Conservation (phyloP, 1,284 basidiomycete genomes). For the Rhodotorula sp. region DNA sequence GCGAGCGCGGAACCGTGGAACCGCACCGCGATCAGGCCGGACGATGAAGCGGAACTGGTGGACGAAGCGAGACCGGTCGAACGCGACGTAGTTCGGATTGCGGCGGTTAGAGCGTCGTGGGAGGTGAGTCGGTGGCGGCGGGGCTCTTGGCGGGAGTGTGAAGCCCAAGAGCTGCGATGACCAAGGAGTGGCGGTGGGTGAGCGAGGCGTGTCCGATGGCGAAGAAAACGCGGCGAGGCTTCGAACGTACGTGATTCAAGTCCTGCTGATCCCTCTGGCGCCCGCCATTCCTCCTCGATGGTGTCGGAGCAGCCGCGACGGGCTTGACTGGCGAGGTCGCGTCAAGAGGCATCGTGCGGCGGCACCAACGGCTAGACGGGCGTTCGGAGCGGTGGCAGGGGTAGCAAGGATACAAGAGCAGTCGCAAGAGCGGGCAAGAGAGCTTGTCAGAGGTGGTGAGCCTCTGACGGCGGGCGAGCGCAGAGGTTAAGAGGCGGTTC, state of each 20-base stretch:
- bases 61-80: slow-evolving; percentile 59
- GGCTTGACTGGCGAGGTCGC: neutral
- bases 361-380: neutral
- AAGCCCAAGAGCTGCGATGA: slow-evolving; percentile 42
- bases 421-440: neutral
- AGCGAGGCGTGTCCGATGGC: neutral
- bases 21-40: slow-evolving; percentile 60
- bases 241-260: slow-evolving; percentile 15
- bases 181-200: neutral
- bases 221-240: neutral
- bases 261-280: slow-evolving; percentile 19
- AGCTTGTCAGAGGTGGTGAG: neutral
- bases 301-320: neutral
- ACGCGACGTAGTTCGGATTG: slow-evolving; percentile 3
- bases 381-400: neutral
- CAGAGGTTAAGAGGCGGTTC: neutral
- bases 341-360: slow-evolving; percentile 2
- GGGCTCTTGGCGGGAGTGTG: slow-evolving; percentile 39
- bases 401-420: neutral
- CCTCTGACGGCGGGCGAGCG: slow-evolving; percentile 9
- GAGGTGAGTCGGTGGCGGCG: slow-evolving; percentile 27
- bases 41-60: slow-evolving; percentile 93
- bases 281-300: neutral
- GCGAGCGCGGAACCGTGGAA: neutral
- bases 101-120: slow-evolving; percentile 30